Evolutionary conservation across 2,329 filamentous ascomycete genomes (phyloP).

Genomic region (Hymenoscyphus occultus): DNA sequence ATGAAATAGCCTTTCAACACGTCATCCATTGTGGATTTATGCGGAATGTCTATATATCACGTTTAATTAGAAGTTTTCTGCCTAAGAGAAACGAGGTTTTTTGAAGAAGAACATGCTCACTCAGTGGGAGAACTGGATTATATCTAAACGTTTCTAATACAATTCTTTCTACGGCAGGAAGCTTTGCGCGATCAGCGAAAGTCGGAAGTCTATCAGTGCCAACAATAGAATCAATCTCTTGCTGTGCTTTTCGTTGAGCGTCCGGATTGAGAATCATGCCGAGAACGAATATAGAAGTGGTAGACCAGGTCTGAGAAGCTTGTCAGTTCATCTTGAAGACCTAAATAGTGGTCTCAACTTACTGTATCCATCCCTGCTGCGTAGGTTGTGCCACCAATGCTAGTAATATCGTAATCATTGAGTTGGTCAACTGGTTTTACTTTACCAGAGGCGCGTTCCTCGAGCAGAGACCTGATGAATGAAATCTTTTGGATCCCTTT

Average conservation of each 20-base stretch:
- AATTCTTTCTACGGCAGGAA: slow-evolving; percentile 44
- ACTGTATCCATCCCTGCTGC: slow-evolving; percentile 40
- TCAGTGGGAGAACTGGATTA: slow-evolving; percentile 9
- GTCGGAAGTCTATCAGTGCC: slow-evolving; percentile 44
- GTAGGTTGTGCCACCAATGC: slow-evolving; percentile 46
- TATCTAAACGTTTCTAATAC: slow-evolving; percentile 44
- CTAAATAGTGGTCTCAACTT: background rate
- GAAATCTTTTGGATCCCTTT: slow-evolving; percentile 8
- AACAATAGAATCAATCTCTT: slow-evolving; percentile 46
- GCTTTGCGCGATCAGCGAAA: slow-evolving; percentile 42
- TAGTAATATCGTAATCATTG: slow-evolving; percentile 39
- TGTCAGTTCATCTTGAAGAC: background rate
- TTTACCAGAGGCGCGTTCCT: slow-evolving; percentile 29
- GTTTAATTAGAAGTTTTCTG: background rate
- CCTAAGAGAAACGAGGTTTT: background rate
- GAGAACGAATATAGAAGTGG: slow-evolving; percentile 36
- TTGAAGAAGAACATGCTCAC: background rate
- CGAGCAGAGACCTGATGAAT: slow-evolving; percentile 5
- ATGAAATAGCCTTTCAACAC: slow-evolving; percentile 54
- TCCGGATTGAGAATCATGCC: slow-evolving; percentile 43
- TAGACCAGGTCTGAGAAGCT: background rate
- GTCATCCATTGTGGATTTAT: slow-evolving; percentile 51
- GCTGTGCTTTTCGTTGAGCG: slow-evolving; percentile 46
- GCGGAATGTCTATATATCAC: slow-evolving; percentile 45
- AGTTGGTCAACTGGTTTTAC: slow-evolving; percentile 31